Evolutionary conservation across 192 early-diverging fungal genomes (phyloP), one percentile per base, ranked within the genome.

Genomic region (Backusella morwellensis): DNA sequence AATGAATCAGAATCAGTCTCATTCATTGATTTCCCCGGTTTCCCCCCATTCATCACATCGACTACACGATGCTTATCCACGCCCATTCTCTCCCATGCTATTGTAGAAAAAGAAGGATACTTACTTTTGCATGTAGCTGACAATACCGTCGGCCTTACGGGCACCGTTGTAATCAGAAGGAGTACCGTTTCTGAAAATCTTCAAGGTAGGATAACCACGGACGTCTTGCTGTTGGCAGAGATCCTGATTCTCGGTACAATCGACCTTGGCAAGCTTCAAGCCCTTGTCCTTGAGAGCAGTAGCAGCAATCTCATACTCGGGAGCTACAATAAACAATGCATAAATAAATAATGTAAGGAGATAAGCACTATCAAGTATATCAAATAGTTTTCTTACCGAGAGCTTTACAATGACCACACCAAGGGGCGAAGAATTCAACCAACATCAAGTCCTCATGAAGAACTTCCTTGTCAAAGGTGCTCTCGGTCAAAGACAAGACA

Each of bases 371-470:
- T 50, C 32, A 50, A 50, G n/a, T 17, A 21, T 50, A n/a, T 50
- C 12, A 63, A 41, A n/a, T 21, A 44, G 3, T 35, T 9, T 68
- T 19, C 75, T 54, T 85, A 90, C 88, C 89, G 75, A 94, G 84
- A 68, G 88, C 87, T 89, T 98, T 95, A 87, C 97, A 99, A 90
- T 99, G 95, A 71, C 96, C 95, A 85, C 97, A 99, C 97, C 96
- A 99, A 38, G 97, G 97, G 40, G 97, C 97, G 84, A 91, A 98
- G 86, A 98, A 98, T 85, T 98, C 93, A 72, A 98, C 92, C 66
- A 98, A 90, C 34, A 93, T 89, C 52, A 97, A 80, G 11, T 92
- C 81, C 82, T 93, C 89, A 3, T 83, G 79, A 26, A 88, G 78
- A 72, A 93, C 85, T 76, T 85, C 88, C 14, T 80, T 75, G 14